Evolutionary conservation across 495 filamentous ascomycete species (phyloP).

Genomic region (Neurospora sp.): DNA sequence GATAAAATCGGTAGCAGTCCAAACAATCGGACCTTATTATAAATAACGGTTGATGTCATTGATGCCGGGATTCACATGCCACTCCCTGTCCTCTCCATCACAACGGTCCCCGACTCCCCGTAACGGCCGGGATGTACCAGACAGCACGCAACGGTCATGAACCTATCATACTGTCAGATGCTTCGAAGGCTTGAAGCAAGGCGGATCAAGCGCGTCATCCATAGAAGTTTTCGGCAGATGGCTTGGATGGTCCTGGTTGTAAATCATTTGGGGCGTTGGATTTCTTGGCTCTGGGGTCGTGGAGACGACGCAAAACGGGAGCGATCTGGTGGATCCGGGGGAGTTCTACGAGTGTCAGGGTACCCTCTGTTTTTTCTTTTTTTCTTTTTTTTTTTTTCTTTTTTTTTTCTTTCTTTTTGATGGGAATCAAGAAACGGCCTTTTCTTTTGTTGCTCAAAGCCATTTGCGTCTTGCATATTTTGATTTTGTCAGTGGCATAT

Average conservation of each 20-base stretch:
- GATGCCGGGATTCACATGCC: background rate
- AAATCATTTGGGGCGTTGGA: background rate
- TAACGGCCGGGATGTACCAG: background rate
- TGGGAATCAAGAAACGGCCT: background rate
- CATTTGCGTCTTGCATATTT: background rate
- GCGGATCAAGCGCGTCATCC: background rate
- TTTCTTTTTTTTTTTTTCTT: background rate
- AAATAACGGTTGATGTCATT: background rate
- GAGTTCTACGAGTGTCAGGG: background rate
- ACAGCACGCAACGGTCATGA: background rate
- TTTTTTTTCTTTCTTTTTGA: background rate
- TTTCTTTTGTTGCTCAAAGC: background rate
- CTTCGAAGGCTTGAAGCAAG: background rate
- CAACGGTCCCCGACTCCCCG: background rate
- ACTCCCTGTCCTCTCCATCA: background rate
- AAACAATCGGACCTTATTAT: background rate
- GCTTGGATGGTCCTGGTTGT: background rate
- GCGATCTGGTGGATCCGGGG: background rate
- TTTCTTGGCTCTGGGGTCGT: background rate
- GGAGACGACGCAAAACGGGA: background rate
- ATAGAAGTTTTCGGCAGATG: background rate
- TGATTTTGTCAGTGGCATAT: background rate
- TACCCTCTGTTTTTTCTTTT: background rate
- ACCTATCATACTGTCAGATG: background rate
- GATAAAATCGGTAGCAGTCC: background rate